Percentiles rank a stretch among this genome's conserved stretches.
Evolutionary conservation across 2,329 filamentous ascomycete genomes (phyloP).

Genomic region (Fusarium denticulatum): DNA sequence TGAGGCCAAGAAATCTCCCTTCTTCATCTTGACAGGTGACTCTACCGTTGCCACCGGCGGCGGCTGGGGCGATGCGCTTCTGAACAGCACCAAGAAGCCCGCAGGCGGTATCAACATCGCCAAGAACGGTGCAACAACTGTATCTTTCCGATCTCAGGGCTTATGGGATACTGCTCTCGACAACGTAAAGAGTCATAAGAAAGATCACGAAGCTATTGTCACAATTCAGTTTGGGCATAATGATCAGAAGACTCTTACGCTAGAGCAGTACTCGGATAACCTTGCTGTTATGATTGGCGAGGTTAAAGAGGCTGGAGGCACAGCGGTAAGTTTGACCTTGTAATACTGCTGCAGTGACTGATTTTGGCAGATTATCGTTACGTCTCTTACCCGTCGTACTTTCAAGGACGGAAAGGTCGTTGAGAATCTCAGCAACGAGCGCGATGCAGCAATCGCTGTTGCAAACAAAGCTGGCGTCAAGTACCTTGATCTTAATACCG

Average conservation of each 20-base stretch:
- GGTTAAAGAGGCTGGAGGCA: slow-evolving; percentile 8
- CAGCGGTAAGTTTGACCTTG: neutral
- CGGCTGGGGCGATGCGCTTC: slow-evolving; percentile 5
- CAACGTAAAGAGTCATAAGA: neutral
- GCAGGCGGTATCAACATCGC: slow-evolving; percentile 5
- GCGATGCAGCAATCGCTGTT: slow-evolving; percentile 5
- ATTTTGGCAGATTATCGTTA: neutral
- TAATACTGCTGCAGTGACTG: rapidly evolving
- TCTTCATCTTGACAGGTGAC: slow-evolving; percentile 13
- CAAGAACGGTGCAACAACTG: slow-evolving; percentile 14
- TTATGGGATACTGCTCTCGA: slow-evolving; percentile 4
- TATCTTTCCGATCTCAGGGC: slow-evolving; percentile 1
- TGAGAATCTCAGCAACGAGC: slow-evolving; percentile 2
- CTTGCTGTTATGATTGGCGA: slow-evolving; percentile 1
- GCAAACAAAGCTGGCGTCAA: neutral
- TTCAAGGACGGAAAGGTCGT: slow-evolving; percentile 13
- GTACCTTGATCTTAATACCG: neutral
- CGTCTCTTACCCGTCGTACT: slow-evolving; percentile 5
- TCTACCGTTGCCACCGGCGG: slow-evolving; percentile 11
- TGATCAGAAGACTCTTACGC: slow-evolving; percentile 15
- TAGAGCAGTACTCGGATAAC: slow-evolving; percentile 12
- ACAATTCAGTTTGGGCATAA: slow-evolving; percentile 14
- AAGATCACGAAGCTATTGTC: slow-evolving; percentile 2
- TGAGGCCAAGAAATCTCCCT: slow-evolving; percentile 1
- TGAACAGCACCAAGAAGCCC: neutral